Percentiles rank a stretch among this genome's conserved stretches.
Evolutionary conservation across 306 rosid species (phyloP).

Genomic region (Clitoria ternatea): DNA sequence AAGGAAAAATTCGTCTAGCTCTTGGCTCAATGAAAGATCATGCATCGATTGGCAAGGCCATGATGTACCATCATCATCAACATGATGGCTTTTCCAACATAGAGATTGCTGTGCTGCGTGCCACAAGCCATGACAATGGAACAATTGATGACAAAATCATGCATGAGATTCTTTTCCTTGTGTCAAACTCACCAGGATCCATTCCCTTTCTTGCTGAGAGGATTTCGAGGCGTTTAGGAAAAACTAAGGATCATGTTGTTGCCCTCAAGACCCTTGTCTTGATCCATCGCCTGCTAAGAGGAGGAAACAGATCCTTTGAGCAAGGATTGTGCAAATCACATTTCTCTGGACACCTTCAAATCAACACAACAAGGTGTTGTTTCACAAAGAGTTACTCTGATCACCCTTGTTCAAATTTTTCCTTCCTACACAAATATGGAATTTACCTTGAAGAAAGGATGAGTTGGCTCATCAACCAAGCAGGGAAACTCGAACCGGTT

Average conservation of each 20-base stretch:
- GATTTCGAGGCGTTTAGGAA: conserved; percentile 46
- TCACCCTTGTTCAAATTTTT: conserved; percentile 25
- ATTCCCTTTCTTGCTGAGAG: conserved; percentile 53
- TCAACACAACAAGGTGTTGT: conserved; percentile 29
- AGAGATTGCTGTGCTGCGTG: conserved; percentile 53
- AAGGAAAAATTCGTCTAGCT: conserved; percentile 41
- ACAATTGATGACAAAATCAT: conserved; percentile 58
- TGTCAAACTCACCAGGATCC: conserved; percentile 49
- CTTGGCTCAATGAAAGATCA: conserved; percentile 56
- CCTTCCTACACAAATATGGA: conserved; percentile 44
- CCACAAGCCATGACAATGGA: conserved; percentile 46
- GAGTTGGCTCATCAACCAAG: conserved; percentile 61
- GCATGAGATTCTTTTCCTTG: conserved; percentile 63
- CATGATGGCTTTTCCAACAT: conserved; percentile 48
- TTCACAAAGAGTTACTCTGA: conserved; percentile 29
- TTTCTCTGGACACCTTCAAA: conserved; percentile 49
- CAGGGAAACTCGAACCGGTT: conserved; percentile 55
- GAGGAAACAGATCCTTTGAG: conserved; percentile 54
- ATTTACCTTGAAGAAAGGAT: conserved; percentile 55
- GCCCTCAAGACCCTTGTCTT: conserved; percentile 57
- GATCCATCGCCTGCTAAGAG: conserved; percentile 57
- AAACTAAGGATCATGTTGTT: conserved; percentile 47
- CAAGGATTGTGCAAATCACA: conserved; percentile 44
- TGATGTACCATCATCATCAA: conserved; percentile 41
- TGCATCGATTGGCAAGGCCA: conserved; percentile 59